phyloP scores from a whole-genome alignment of 495 filamentous ascomycete genomes.

The Hypoxylon crocopeplum region DNA sequence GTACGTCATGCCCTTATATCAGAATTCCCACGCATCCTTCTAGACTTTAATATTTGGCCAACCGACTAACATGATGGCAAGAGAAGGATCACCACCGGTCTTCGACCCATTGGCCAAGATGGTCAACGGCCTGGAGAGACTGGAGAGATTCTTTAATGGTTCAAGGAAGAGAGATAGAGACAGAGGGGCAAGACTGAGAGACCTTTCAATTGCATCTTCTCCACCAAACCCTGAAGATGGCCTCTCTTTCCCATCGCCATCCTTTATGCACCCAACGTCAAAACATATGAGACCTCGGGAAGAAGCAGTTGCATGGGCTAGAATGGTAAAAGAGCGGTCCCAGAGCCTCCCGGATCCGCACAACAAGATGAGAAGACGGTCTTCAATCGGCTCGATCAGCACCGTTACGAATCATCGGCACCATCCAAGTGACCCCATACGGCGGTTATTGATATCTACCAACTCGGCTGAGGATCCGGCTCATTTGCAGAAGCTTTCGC shows the following conservation, averaged over 20 bases:
- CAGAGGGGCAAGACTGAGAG: constrained; percentile 12
- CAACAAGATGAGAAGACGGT: constrained; percentile 26
- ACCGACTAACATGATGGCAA: constrained; percentile 5
- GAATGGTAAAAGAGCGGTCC: constrained; percentile 39
- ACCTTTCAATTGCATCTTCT: constrained; percentile 4
- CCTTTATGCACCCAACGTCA: constrained; percentile 55
- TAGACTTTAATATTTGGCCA: no score
- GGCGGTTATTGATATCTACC: constrained; percentile 3
- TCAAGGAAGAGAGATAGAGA: constrained; percentile 32
- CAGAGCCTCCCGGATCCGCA: constrained; percentile 49
- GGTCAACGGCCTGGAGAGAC: constrained; percentile 35
- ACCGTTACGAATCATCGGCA: constrained; percentile 18
- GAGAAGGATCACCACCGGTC: not conserved
- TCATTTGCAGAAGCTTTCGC: constrained; percentile 11
- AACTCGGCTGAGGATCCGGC: not conserved
- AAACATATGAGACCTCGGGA: constrained; percentile 55
- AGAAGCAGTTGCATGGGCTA: constrained; percentile 36
- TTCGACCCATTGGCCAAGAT: constrained; percentile 17
- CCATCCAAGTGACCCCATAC: constrained; percentile 16
- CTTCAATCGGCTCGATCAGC: constrained; percentile 31
- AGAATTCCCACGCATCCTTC: no score
- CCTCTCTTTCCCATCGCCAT: constrained; percentile 51
- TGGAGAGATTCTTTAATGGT: constrained; percentile 41
- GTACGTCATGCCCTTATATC: no score
- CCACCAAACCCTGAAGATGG: constrained; percentile 8